Evolutionary conservation across 441 rosid genomes (phyloP), one percentile per base, ranked within the genome.

Genomic region (Omphalea diandra): DNA sequence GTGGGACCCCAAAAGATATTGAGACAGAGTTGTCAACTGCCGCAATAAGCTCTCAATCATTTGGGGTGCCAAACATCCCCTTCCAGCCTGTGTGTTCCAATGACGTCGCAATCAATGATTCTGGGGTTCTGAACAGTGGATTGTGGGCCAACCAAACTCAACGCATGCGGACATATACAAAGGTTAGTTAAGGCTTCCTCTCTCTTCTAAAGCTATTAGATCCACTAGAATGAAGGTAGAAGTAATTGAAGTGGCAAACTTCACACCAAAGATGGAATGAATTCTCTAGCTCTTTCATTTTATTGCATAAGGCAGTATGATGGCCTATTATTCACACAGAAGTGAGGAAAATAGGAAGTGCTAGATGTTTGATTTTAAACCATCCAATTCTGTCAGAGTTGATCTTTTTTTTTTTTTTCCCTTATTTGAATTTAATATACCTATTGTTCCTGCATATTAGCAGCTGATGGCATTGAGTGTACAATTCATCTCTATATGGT

Each of bases 11-110:
- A 43, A 88, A 88, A 73, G 97, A 92, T 76, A 89, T 94, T 66
- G 97, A 89, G 73, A 94, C 97, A 5, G 99, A 94, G 75, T 83
- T 92, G 78, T 94, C 99, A 60, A 87, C 94, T 72, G 95, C 97
- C 44, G 99, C 84, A 46, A 83, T 89, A 64, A 85, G 97, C 79
- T 85, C 97, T 54, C 98, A 94, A 76, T 90, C 99, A 40, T 94
- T 94, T 73, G 99, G 94, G 33, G 77, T 89, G 77, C 94, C 97
- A 29, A 88, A 77, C 78, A 81, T 94, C 38, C 81, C 98, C 27
- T 86, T 88, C 77, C 88, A 88, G 77, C 78, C 96, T 14, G 86
- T 86, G 32, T 86, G 96, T 67, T 84, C 98, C 64, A 92, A 84
- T 52, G 94, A 92, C 70, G 87, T 85, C 59, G 76, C 87, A 64